Percentiles rank a stretch among this genome's conserved stretches.
These are phyloP conservation scores for Actinomortierella wolfii DNA, from an alignment of 371 early-diverging fungal genomes.

Conservation along the genomic window DNA sequence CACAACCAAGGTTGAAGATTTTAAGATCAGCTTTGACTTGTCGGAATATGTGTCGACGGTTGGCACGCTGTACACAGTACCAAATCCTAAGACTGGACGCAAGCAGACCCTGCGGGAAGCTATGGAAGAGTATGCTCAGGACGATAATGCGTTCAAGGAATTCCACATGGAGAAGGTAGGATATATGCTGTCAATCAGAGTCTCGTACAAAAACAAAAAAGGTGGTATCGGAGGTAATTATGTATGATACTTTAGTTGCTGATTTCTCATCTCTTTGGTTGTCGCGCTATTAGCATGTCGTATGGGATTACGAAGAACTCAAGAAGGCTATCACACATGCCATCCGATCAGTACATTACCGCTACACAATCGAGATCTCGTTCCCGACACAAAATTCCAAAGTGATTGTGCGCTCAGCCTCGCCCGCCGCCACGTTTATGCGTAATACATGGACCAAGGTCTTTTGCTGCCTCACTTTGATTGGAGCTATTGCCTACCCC, in stretches of 20 bases:
- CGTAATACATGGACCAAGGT: constrained; percentile 22
- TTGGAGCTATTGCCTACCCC: constrained; percentile 20
- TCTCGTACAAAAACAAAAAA: not conserved
- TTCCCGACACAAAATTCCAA: constrained; percentile 25
- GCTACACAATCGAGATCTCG: constrained; percentile 41
- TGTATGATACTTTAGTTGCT: not conserved
- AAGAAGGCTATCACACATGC: constrained; percentile 26
- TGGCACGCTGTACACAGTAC: constrained; percentile 21
- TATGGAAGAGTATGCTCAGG: constrained; percentile 31
- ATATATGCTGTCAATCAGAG: too few species aligned
- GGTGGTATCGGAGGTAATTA: not conserved
- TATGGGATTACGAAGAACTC: constrained; percentile 35
- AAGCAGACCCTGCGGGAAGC: constrained; percentile 22
- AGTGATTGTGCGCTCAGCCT: constrained; percentile 22
- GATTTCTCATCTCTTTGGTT: too few species aligned
- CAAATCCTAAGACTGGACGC: constrained; percentile 15
- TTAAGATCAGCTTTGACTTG: constrained; percentile 33
- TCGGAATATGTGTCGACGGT: constrained; percentile 19
- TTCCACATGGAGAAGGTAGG: constrained; percentile 39
- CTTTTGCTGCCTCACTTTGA: constrained; percentile 15
- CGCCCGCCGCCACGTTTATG: constrained; percentile 31
- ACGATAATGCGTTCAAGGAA: constrained; percentile 40
- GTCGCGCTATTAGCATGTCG: constrained; percentile 14
- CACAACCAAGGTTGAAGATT: constrained; percentile 23
- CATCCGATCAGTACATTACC: constrained; percentile 30